Evolutionary conservation across 2,329 filamentous ascomycete genomes (phyloP).

Genomic region (Huntiella omanensis): DNA sequence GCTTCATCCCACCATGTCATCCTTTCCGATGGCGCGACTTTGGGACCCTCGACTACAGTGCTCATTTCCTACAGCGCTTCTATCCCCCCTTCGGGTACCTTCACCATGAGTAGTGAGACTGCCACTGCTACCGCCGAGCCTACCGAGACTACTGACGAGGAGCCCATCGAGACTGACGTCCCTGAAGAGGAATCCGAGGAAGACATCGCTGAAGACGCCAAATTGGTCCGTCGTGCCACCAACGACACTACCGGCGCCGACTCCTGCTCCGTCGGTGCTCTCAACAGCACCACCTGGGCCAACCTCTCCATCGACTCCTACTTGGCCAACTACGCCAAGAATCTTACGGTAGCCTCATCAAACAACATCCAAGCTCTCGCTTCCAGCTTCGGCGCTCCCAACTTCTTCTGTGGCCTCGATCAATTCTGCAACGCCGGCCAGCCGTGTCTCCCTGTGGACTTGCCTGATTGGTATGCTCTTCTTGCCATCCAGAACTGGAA

Average conservation of each 20-base stretch:
- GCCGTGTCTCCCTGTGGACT: constrained; percentile 11
- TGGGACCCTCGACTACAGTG: too few relatives aligned
- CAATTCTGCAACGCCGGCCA: constrained; percentile 12
- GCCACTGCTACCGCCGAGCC: background rate
- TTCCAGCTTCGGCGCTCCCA: constrained; percentile 11
- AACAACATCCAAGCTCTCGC: constrained; percentile 11
- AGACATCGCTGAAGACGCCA: too few relatives aligned
- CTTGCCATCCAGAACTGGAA: constrained; percentile 12
- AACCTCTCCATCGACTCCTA: constrained; percentile 4
- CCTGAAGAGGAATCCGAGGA: too few relatives aligned
- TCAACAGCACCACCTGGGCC: constrained; percentile 3
- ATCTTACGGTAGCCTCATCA: constrained; percentile 1
- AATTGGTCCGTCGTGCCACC: too few relatives aligned
- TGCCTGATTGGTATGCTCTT: constrained; percentile 11
- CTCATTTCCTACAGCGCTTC: too few relatives aligned
- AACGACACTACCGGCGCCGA: background rate
- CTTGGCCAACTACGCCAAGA: constrained; percentile 8
- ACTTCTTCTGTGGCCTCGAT: constrained; percentile 12
- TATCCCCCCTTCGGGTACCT: too few relatives aligned
- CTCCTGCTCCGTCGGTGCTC: background rate
- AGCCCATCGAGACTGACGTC: too few relatives aligned
- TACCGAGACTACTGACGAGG: too few relatives aligned
- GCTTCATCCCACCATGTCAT: too few relatives aligned
- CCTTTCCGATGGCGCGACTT: too few relatives aligned
- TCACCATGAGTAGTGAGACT: too few relatives aligned